Evolutionary conservation across 495 filamentous ascomycete species (phyloP).

Genomic region (Trichoderma gamsii): DNA sequence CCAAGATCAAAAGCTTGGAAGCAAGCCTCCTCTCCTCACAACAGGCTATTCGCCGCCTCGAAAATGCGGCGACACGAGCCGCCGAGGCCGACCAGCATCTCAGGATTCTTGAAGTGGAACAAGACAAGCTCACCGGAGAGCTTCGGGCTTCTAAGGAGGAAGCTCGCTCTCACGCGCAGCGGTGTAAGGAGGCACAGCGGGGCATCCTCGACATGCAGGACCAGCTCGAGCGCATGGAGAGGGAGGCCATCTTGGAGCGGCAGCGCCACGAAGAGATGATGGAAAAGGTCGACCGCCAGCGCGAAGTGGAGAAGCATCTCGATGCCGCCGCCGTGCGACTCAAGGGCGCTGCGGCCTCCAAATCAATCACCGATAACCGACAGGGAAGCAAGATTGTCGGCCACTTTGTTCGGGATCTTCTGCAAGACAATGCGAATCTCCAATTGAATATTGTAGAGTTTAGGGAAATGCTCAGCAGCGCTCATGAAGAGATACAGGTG

Average conservation of each 20-base stretch:
- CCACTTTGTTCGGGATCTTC: conserved; percentile 89
- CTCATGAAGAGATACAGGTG: conserved; percentile 88
- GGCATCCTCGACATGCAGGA: conserved; percentile 68
- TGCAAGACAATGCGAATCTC: conserved; percentile 91
- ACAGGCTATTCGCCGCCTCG: conserved; percentile 66
- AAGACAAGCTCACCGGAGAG: conserved; percentile 60
- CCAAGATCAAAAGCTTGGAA: conserved; percentile 63
- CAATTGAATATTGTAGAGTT: conserved; percentile 86
- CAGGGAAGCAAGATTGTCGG: conserved; percentile 62
- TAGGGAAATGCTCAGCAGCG: conserved; percentile 81
- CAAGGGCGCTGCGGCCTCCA: conserved; percentile 69
- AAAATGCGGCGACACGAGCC: conserved; percentile 64
- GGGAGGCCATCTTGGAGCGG: conserved; percentile 74
- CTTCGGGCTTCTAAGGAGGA: conserved; percentile 61
- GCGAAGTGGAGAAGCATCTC: conserved; percentile 67
- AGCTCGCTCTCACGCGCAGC: conserved; percentile 65
- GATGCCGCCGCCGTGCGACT: conserved; percentile 68
- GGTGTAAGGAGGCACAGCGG: conserved; percentile 78
- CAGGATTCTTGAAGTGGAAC: conserved; percentile 69
- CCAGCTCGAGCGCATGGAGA: conserved; percentile 83
- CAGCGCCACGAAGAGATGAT: conserved; percentile 77
- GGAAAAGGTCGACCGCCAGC: conserved; percentile 69
- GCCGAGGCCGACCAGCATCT: conserved; percentile 74
- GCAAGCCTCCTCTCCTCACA: conserved; percentile 67
- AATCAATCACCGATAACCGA: conserved; percentile 49